Base-by-base conservation (phyloP, 352 stramenopile species). In the Phytophthora macrochlamydospora region DNA sequence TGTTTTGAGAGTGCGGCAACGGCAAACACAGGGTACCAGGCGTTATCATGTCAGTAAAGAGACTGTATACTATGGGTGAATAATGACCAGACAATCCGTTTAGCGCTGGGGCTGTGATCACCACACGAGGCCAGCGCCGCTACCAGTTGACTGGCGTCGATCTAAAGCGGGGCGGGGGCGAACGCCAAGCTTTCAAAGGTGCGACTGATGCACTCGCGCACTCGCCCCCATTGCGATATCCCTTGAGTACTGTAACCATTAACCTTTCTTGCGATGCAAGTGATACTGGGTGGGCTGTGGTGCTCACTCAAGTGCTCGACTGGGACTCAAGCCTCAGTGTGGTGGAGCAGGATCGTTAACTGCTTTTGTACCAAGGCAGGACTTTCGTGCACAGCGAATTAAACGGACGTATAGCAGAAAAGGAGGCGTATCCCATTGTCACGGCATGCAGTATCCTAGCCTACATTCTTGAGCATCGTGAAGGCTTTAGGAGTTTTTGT, bases 321-420 rank as follows among this genome's bases (percentile, higher is more conserved):
- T 24, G 18, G 18, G 18, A 24, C 18, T 24, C 18, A 24, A 24
- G 18, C 18, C 18, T 24, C 18, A 24, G 18, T 24, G 18, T 24
- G 18, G 18, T 24, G 18, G 18, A 24, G 18, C 18, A 24, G 18
- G 18, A 24, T 24, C 18, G 18, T 24, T 24, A 24, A 24, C 30
- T 58, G 3, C 35, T 69, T 24, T 13, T 46, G 7, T 76, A 42
- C n/a, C 53, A 61, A 35, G 62, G 57, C 14, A 62, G 57, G 1
- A n/a, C 33, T 5, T 68, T 69, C 9, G 48, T 52, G n/a, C 51
- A 35, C 1, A 31, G 32, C 5, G 44, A 50, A 30, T 7, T 24
- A 13, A 32, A 44, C 11, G 69, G 54, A 54, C 62, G 37, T n/a
- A 46, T 73, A 2, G 65, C 69, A 13, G 64, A 61, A 31, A 71